phyloP scores from a whole-genome alignment of 1,139 yeast species.

The Nadsonia starkeyi-henricii region DNA sequence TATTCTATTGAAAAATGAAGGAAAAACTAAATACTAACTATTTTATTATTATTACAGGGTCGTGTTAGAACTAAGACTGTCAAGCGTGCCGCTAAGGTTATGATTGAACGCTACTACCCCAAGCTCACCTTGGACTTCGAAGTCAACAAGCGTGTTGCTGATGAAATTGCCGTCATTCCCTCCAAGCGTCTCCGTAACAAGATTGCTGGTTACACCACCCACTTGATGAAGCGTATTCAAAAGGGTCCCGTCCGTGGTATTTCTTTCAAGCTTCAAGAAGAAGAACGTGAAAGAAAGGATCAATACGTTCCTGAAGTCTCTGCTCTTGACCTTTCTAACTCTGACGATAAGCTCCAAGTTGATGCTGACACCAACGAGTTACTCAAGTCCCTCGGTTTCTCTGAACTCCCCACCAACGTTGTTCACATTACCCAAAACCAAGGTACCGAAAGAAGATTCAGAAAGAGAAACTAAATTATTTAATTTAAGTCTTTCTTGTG shows the following conservation, averaged over 20 bases:
- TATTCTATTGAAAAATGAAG: too few relatives aligned
- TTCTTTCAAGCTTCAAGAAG: constrained; percentile 99
- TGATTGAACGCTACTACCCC: constrained; percentile 99
- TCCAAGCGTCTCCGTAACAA: constrained; percentile 99
- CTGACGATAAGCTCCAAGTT: constrained; percentile 93
- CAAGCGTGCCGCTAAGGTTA: constrained; percentile 99
- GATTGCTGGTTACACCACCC: constrained; percentile 99
- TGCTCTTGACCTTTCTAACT: constrained; percentile 96
- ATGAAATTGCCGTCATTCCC: constrained; percentile 97
- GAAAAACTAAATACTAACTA: background rate
- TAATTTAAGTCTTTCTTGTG: background rate
- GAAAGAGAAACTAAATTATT: constrained; percentile 81
- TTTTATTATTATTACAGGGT: constrained; percentile 13
- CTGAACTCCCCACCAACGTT: constrained; percentile 78
- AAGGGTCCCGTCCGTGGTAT: constrained; percentile 99
- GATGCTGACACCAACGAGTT: constrained; percentile 97
- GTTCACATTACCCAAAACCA: constrained; percentile 88
- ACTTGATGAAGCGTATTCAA: constrained; percentile 99
- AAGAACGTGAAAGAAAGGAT: constrained; percentile 99
- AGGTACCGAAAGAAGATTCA: constrained; percentile 84
- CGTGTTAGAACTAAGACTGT: constrained; percentile 77
- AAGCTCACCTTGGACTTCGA: constrained; percentile 98
- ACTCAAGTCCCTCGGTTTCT: constrained; percentile 90
- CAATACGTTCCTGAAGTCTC: constrained; percentile 99
- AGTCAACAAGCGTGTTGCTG: constrained; percentile 99